Base-by-base conservation (phyloP, 192 early-diverging fungal genomes). In the Coemansia sp. region DNA sequence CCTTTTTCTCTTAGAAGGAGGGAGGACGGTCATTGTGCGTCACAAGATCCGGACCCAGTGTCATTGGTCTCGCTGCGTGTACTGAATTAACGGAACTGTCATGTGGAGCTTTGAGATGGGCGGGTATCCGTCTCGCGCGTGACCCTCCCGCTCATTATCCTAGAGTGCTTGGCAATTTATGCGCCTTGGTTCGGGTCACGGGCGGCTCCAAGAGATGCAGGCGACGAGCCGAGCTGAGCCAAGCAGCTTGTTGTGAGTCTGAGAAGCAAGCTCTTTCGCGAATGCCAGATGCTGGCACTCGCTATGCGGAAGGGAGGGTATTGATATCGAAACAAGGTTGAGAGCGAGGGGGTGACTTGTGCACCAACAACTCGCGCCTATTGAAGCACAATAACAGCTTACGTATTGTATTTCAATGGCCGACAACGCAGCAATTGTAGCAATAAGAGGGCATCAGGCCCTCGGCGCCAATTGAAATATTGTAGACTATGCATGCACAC, bases 51-150 rank as follows among this genome's bases (percentile, higher is more conserved):
- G 27, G 12, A 12, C 10, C 24, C 29, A 42, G 20, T 27, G 25
- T 20, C 9, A 60, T 60, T 60, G 59, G 46, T 49, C 22, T 49
- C 46, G 22, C 46, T 27, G 46, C 46, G 46, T 10, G 27, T 27
- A 22, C 59, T 32, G 5, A 62, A 42, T 42, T 42, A 61, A 41
- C 60, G 41, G 60, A 45, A 61, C 60, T 62, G 60, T 60, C 59
- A 60, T 24, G 38, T 24, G 59, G 39, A 22, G 15, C n/a, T 14
- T 40, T 8, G 10, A 14, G 39, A 8, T 45, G 12, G 46, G 31
- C 31, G 60, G n/a, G n/a, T n/a, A 62, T 47, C 60, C 29, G 43
- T 11, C 35, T 42, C 35, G 46, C 60, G 43, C 60, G 42, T 62
- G 60, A 47, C 43, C 43, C 17, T 15, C 45, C 45, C 17, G 20